Percentiles rank a stretch among this genome's conserved stretches.
phyloP scores from a whole-genome alignment of 805 yeast genomes.

The Nakazawaea molendinolei region DNA sequence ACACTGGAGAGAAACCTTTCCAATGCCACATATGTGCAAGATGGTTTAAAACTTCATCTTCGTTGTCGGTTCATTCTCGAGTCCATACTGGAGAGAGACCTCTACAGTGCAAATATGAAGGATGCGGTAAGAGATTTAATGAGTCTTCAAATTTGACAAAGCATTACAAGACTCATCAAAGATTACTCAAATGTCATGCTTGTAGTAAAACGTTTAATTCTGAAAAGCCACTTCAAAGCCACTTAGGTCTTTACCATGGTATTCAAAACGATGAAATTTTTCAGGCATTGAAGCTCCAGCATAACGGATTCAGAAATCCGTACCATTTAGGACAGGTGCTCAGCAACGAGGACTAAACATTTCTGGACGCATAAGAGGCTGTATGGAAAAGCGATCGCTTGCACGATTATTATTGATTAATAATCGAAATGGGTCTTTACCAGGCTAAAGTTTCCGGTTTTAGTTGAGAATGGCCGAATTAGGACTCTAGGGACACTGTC shows the following conservation, averaged over 20 bases:
- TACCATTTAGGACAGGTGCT: background rate
- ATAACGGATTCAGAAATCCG: slow-evolving; percentile 1
- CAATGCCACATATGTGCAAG: slow-evolving; percentile 69
- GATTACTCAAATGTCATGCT: slow-evolving; percentile 40
- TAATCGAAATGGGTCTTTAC: too few relatives aligned
- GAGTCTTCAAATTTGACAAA: slow-evolving; percentile 86
- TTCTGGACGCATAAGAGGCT: too few relatives aligned
- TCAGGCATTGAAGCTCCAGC: background rate
- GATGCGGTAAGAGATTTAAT: slow-evolving; percentile 79
- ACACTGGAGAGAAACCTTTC: slow-evolving; percentile 87
- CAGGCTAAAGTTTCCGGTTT: too few relatives aligned
- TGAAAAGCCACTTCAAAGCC: slow-evolving; percentile 34
- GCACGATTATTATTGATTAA: too few relatives aligned
- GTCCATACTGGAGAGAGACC: slow-evolving; percentile 92
- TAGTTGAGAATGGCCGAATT: too few relatives aligned
- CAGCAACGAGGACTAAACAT: too few relatives aligned
- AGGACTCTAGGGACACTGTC: too few relatives aligned
- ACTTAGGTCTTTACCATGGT: slow-evolving; percentile 19
- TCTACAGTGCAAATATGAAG: slow-evolving; percentile 66
- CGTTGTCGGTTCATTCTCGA: slow-evolving; percentile 76
- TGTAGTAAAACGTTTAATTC: slow-evolving; percentile 50
- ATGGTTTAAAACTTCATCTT: slow-evolving; percentile 73
- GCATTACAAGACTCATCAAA: slow-evolving; percentile 74
- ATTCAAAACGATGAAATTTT: background rate
- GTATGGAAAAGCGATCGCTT: too few relatives aligned